Percentiles rank a stretch among this genome's conserved stretches.
Conservation (phyloP, 108 stramenopile genomes). For the Cyclostephanos invisitatus region DNA sequence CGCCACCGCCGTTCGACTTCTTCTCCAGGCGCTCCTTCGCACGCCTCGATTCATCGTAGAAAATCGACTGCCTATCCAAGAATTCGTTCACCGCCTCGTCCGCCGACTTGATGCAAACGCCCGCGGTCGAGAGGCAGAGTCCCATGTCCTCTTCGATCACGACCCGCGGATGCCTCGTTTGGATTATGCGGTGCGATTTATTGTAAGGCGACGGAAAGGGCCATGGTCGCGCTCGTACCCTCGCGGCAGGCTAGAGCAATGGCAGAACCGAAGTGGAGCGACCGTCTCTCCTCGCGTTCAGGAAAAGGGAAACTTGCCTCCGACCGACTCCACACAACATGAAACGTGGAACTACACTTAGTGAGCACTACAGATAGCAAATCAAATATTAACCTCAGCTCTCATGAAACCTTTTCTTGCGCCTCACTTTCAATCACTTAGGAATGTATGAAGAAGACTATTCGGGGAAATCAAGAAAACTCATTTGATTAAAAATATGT, state of each 20-base stretch:
- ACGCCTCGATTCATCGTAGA: constrained; percentile 35
- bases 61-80: constrained; percentile 34
- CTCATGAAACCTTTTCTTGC: no score
- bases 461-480: no score
- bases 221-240: neutral
- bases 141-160: constrained; percentile 25
- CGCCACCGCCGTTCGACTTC: constrained; percentile 1
- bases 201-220: neutral
- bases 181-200: neutral
- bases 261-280: no score
- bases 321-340: no score
- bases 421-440: no score
- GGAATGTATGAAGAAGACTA: no score
- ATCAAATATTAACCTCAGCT: no score
- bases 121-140: constrained; percentile 32
- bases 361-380: no score
- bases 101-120: constrained; percentile 24
- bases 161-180: neutral
- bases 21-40: constrained; percentile 26
- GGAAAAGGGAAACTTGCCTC: no score
- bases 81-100: constrained; percentile 37
- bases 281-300: no score
- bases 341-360: no score
- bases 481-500: no score
- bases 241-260: neutral